phyloP scores from a whole-genome alignment of 2,329 filamentous ascomycete species.

The Paraconiothyrium brasiliense region DNA sequence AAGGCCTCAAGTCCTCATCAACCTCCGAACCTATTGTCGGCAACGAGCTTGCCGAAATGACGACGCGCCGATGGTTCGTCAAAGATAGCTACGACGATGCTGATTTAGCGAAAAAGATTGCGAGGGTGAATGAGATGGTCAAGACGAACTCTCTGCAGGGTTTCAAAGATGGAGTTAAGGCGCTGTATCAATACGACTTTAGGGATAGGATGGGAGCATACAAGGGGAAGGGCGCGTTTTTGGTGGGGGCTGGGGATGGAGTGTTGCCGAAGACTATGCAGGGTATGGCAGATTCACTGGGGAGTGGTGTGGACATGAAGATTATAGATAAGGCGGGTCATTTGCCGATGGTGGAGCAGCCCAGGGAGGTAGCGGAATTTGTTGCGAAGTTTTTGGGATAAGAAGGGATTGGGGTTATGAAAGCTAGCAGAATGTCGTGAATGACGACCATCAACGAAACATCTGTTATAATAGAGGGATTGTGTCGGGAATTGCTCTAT shows the following conservation, averaged over 20 bases:
- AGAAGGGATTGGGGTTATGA: background rate
- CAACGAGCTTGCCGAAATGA: constrained; percentile 71
- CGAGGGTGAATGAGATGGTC: constrained; percentile 74
- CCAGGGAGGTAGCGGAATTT: constrained; percentile 71
- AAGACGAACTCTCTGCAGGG: constrained; percentile 73
- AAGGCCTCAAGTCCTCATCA: constrained; percentile 47
- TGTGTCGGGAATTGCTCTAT: background rate
- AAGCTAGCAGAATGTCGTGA: background rate
- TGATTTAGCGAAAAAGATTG: constrained; percentile 59
- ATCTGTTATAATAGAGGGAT: background rate
- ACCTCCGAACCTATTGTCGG: constrained; percentile 66
- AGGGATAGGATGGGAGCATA: constrained; percentile 64
- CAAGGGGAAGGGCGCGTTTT: constrained; percentile 70
- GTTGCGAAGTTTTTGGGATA: constrained; percentile 62
- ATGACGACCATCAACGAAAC: background rate
- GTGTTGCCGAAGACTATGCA: constrained; percentile 83
- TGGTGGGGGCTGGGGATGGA: constrained; percentile 78
- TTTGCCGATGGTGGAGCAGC: constrained; percentile 83
- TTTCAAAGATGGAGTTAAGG: constrained; percentile 73
- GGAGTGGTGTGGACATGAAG: constrained; percentile 65
- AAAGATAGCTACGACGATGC: constrained; percentile 65
- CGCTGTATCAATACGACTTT: constrained; percentile 77
- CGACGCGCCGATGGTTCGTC: constrained; percentile 80
- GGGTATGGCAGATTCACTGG: constrained; percentile 66
- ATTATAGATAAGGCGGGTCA: constrained; percentile 78